Base-by-base conservation (phyloP, 495 filamentous ascomycete genomes). In the Hamigera avellanea region DNA sequence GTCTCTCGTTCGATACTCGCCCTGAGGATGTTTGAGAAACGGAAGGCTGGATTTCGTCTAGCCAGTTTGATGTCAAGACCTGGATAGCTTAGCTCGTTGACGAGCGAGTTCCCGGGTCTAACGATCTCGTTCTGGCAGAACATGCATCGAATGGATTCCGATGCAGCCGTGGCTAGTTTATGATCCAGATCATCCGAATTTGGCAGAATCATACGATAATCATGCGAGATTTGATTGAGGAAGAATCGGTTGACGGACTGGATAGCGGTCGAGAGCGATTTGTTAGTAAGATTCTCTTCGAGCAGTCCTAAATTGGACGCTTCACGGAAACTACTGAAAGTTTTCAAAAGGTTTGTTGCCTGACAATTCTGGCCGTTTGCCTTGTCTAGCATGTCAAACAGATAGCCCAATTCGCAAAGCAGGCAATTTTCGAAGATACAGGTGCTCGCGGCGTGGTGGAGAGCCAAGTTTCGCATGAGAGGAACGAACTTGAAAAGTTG, bases 331-430 rank as follows among this genome's bases (percentile, higher is more conserved):
- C 74, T 79, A 50, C 82, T 82, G 45, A 96, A 80, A 0, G 87
- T 81, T 58, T 86, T 91, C 25, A 95, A 61, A 45, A 99, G 75
- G 52, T 99, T 99, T 1, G 89, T 94, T n/a, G 91, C 91, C 46
- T 95, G 91, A 47, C 93, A 96, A 42, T 87, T 91, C 37, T 84
- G 78, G 1, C 88, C 91, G 46, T 80, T 78, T 6, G 89, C 89
- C 50, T 95, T 96, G 45, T 95, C 83, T 21, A 99, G 67, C 91
- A 99, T 99, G 50, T 99, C 91, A 47, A 95, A 88, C 14, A 99
- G 64, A 54, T 88, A 98, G 13, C 89, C 91, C 53, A 96, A 60
- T 57, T 99, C 93, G 60, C 91, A 99, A 2, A 96, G 61, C 25
- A 99, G 63, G 61, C 91, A 99, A 27, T 71, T 62, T 27, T 94